A percentile compares a stretch with the other conserved stretches of the same genome.
phyloP scores from a whole-genome alignment of 23 red algal species.

The Agarophyton chilense region DNA sequence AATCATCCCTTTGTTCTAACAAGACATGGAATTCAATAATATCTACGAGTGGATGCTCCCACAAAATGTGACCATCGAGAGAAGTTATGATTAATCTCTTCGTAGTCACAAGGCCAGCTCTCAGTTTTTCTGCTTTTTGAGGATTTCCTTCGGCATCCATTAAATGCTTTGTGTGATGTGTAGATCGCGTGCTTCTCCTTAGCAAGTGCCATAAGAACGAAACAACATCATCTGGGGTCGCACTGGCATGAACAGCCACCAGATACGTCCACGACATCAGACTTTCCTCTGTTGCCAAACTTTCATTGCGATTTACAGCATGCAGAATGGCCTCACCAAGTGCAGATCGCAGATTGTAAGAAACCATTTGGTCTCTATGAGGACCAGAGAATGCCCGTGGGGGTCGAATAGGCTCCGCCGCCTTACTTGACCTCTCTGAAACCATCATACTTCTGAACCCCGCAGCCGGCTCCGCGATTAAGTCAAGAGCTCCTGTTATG shows the following conservation, averaged over 20 bases:
- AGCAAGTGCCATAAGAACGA: constrained; percentile 61
- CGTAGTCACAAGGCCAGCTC: constrained; percentile 44
- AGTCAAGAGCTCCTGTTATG: constrained; percentile 84
- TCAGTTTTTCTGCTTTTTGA: constrained; percentile 68
- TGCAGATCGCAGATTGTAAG: constrained; percentile 64
- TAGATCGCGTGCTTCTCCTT: constrained; percentile 50
- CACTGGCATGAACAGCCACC: constrained; percentile 50
- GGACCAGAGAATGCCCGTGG: constrained; percentile 57
- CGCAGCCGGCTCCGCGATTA: constrained; percentile 87
- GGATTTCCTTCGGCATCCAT: constrained; percentile 64
- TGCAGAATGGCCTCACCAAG: constrained; percentile 64
- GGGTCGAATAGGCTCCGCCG: constrained; percentile 70
- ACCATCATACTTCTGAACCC: constrained; percentile 82
- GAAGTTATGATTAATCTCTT: constrained; percentile 59
- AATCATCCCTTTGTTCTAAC: constrained; percentile 21
- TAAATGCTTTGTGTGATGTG: constrained; percentile 54
- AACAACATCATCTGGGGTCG: constrained; percentile 44
- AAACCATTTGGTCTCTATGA: constrained; percentile 45
- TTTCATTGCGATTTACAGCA: constrained; percentile 54
- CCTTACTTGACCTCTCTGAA: constrained; percentile 32
- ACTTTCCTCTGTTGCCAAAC: constrained; percentile 26
- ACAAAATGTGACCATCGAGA: constrained; percentile 67
- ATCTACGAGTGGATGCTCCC: constrained; percentile 66
- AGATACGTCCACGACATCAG: constrained; percentile 57
- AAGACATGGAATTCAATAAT: constrained; percentile 66